Evolutionary conservation across 2,329 filamentous ascomycete genomes (phyloP), one percentile per base, ranked within the genome.

Genomic region (Talaromyces sp.): DNA sequence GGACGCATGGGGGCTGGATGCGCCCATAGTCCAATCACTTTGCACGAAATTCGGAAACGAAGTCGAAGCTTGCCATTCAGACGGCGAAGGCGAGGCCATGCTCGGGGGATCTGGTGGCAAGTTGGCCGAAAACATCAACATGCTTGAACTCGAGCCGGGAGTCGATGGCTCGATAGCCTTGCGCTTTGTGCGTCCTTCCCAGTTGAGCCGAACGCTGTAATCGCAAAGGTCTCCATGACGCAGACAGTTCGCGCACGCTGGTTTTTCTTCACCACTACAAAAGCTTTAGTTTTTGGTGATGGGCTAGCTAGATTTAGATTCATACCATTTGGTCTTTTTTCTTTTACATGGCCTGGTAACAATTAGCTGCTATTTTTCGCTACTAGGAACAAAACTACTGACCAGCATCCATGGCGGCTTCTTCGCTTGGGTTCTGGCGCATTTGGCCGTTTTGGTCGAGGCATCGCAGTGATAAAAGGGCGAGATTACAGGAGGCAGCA

Each of bases 201-300:
- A 93, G 68, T 93, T 93, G 65, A 93, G 77, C 32, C 89, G 84
- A 67, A 93, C 89, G 68, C 86, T 90, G 72, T 93, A 93, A 74
- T 95, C 90, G 77, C 90, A 95, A 53, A 78, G 77, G 70, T 91
- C 89, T 63, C 86, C 86, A 64, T 87, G 86, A 63, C 86, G 86
- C 67, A 86, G 81, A 73, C 90, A 93, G 69, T 91, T 92, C 55
- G 82, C 69, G 74, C 90, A 93, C 63, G 75, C 77, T 14, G 90
- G 90, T 65, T 88, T 88, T 70, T 89, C 87, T 73, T 93, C 90
- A 64, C 88, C 89, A 75, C 82, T 84, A 32, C 52, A 46, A 35
- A 35, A 35, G 26, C 26, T 21, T 62, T 56, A 63, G 43, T 17
- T 14, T 10, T 35, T 7, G 21, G 21, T 24, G 13, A 60, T 53